Base-by-base conservation (phyloP, 257 asterid genomes). In the Paraleonurus japonicus region DNA sequence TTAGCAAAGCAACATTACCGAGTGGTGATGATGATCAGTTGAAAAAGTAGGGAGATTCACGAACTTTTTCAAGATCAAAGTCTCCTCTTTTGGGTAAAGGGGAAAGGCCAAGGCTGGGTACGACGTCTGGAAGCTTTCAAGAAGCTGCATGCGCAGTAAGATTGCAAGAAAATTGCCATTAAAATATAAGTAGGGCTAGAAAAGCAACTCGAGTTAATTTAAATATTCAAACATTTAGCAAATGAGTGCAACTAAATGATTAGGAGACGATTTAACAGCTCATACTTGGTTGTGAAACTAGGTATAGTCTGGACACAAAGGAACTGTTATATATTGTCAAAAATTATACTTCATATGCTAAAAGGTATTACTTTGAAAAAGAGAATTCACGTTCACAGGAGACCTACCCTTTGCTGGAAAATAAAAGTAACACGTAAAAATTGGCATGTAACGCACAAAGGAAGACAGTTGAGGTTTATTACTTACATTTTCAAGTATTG, bases 401-500 rank as follows among this genome's bases (percentile, higher is more conserved):
- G n/a, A n/a, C n/a, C n/a, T n/a, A n/a, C n/a, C n/a, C n/a, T 20
- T 45, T 45, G 15, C 23, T n/a, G 23, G 10, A 16, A 48, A 48
- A 17, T 48, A 15, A 48, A 48, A 17, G 23, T 4, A 48, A 48
- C 55, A 48, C 61, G 47, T 32, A 26, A 28, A 54, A 63, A 23
- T 30, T 22, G 60, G 37, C 1, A 19, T 9, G 13, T 3, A 19
- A 30, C n/a, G 61, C 45, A 45, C 7, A 7, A 26, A 75, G 61
- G 30, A 72, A 68, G 59, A 37, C 37, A 63, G 35, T 45, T 48
- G 59, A 62, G 57, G 65, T 71, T 17, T 35, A 55, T 67, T 58
- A 67, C 97, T 89, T 84, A 94, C 96, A 71, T 91, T 81, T 87
- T 94, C 98, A 69, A 94, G 97, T 27, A 94, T 81, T 6, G 98